Evolutionary conservation across 176 grass and related monocot species (phyloP).

Genomic region (Hyparrhenia diplandra): DNA sequence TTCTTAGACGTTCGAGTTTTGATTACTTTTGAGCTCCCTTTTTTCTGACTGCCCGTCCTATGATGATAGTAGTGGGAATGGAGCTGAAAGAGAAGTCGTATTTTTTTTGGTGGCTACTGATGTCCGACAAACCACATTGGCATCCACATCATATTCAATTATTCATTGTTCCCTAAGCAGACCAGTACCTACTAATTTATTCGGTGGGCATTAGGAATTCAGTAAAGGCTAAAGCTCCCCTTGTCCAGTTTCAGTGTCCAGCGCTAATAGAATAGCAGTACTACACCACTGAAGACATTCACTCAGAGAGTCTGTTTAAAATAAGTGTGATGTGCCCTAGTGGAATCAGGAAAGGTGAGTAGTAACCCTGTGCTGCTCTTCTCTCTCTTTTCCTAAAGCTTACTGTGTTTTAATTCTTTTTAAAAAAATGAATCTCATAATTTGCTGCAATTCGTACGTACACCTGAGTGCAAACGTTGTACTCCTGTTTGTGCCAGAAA

Average conservation of each 20-base stretch:
- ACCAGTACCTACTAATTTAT: background rate
- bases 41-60: background rate
- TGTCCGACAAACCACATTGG: background rate
- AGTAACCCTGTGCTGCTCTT: background rate
- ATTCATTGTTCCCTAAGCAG: background rate
- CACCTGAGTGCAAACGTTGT: slow-evolving; percentile 2
- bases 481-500: background rate
- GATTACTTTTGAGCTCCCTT: background rate
- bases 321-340: background rate
- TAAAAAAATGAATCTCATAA: background rate
- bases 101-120: background rate
- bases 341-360: slow-evolving; percentile 6
- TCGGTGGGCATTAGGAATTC: background rate
- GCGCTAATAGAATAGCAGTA: background rate
- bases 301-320: background rate
- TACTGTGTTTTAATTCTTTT: background rate
- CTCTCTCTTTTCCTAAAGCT: background rate
- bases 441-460: background rate
- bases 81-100: background rate
- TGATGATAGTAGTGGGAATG: background rate
- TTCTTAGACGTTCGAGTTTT: background rate
- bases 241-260: background rate
- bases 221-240: background rate
- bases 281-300: background rate
- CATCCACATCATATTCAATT: background rate